Percentiles rank a stretch among this genome's conserved stretches.
phyloP scores from a whole-genome alignment of 2,329 filamentous ascomycete species.

The Zasmidium angulare region DNA sequence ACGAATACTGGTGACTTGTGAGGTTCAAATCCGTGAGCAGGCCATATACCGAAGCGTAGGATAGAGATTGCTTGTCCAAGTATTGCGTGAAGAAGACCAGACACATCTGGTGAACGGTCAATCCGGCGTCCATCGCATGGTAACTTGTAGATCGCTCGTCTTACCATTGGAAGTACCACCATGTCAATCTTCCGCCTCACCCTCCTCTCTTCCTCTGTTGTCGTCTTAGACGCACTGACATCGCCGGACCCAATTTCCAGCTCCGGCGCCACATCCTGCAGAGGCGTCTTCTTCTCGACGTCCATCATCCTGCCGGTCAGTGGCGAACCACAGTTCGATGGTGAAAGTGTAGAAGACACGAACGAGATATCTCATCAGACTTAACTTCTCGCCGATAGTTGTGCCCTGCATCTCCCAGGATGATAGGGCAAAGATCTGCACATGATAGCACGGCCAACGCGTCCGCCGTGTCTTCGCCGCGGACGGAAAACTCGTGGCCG shows the following conservation, averaged over 20 bases:
- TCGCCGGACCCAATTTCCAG: slow-evolving; percentile 11
- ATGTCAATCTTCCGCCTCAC: slow-evolving; percentile 21
- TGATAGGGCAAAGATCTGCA: slow-evolving; percentile 7
- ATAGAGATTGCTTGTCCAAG: slow-evolving; percentile 52
- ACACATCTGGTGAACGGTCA: slow-evolving; percentile 20
- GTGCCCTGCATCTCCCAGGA: neutral
- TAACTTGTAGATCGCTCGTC: neutral
- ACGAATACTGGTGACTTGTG: slow-evolving; percentile 49
- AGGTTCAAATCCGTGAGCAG: slow-evolving; percentile 49
- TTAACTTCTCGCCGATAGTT: neutral
- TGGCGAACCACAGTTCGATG: too few relatives aligned
- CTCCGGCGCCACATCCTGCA: neutral
- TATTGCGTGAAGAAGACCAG: slow-evolving; percentile 36
- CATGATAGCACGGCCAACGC: neutral
- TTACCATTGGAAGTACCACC: slow-evolving; percentile 20
- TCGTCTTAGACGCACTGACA: neutral
- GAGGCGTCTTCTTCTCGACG: slow-evolving; percentile 8
- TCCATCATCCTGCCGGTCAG: neutral
- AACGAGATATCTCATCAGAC: too few relatives aligned
- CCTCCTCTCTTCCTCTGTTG: slow-evolving; percentile 10
- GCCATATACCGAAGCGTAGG: slow-evolving; percentile 51
- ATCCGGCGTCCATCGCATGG: neutral
- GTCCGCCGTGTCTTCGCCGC: neutral
- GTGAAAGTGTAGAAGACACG: too few relatives aligned
- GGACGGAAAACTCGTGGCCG: neutral